Evolutionary conservation across 1,284 basidiomycete species (phyloP).

Genomic region (Ceraceosorus bombacis): DNA sequence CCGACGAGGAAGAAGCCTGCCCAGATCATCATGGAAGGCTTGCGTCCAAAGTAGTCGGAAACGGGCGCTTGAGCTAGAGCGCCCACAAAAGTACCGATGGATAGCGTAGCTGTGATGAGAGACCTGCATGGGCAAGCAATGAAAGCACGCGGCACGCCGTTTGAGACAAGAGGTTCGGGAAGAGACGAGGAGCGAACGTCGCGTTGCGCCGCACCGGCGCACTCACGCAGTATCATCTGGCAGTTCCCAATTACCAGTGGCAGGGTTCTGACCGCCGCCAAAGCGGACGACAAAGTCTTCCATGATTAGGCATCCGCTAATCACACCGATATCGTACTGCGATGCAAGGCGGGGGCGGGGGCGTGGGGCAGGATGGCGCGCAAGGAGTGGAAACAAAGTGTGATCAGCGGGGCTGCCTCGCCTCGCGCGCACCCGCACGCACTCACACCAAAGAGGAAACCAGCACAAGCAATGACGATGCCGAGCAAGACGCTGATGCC

Average conservation of each 20-base stretch:
- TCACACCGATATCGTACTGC: constrained; percentile 23
- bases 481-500: no score
- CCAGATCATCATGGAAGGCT: constrained; percentile 55
- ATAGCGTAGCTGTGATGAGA: constrained; percentile 64
- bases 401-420: no score
- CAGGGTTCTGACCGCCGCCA: constrained; percentile 11
- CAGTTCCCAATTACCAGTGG: background rate
- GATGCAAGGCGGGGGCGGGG: no score
- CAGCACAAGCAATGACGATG: no score
- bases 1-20: constrained; percentile 48
- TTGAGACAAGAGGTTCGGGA: background rate
- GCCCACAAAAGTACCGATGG: constrained; percentile 66
- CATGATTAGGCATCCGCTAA: constrained; percentile 32
- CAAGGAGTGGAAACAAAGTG: no score
- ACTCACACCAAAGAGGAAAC: no score
- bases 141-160: no score
- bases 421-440: no score
- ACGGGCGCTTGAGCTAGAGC: constrained; percentile 52
- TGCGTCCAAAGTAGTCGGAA: constrained; percentile 60
- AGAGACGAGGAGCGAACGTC: constrained; percentile 11
- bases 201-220: no score
- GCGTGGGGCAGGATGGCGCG: no score
- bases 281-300: constrained; percentile 25
- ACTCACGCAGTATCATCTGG: constrained; percentile 1
- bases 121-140: constrained; percentile 44